A percentile compares a stretch with the other conserved stretches of the same genome.
These are phyloP conservation scores for Pseudisothecium myosuroides DNA, from an alignment of 225 moss, liverwort and hornwort genomes.

Conservation along the genomic window DNA sequence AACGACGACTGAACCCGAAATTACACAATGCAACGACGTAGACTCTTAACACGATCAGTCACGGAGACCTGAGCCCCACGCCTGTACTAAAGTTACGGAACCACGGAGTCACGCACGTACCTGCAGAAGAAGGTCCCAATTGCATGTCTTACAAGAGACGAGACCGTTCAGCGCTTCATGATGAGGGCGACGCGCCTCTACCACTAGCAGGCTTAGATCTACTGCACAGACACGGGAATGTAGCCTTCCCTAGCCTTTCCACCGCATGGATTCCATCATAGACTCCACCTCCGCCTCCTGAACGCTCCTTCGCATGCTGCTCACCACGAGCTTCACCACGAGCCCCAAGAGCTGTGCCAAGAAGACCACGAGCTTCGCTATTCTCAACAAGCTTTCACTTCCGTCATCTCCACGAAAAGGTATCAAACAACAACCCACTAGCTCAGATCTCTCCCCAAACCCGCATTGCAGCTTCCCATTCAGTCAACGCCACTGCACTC, in stretches of 20 bases:
- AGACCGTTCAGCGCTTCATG: background rate
- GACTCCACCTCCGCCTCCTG: background rate
- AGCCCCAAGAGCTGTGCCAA: background rate
- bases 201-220: background rate
- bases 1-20: background rate
- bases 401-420: background rate
- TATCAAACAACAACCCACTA: background rate
- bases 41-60: background rate
- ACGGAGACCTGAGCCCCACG: background rate
- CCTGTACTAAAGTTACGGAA: background rate
- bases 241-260: background rate
- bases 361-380: background rate
- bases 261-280: slow-evolving; percentile 1
- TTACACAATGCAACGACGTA: background rate
- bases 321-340: background rate
- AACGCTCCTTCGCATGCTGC: background rate
- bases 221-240: background rate
- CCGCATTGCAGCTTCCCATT: background rate
- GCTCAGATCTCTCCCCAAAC: background rate
- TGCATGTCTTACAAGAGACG: background rate
- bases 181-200: background rate
- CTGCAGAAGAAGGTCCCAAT: background rate
- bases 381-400: background rate
- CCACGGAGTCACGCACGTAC: background rate
- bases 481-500: background rate